phyloP scores from a whole-genome alignment of 371 early-diverging fungal species.

The Mortierella sp. region DNA sequence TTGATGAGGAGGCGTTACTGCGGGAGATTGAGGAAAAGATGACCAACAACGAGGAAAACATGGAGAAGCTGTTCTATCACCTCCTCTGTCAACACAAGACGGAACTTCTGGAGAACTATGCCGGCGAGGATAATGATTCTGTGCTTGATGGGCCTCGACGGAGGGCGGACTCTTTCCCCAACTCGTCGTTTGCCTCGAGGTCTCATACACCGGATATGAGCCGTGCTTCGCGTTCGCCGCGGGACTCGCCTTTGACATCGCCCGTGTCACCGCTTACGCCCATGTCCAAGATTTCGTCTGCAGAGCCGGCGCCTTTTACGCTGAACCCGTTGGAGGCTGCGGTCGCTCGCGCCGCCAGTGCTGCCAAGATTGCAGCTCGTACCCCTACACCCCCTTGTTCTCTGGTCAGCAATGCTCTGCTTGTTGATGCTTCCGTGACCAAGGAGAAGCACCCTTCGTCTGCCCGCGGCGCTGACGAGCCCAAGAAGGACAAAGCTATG shows the following conservation, averaged over 20 bases:
- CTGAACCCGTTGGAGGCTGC: conserved; percentile 35
- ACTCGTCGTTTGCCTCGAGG: conserved; percentile 35
- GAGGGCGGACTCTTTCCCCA: conserved; percentile 58
- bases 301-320: conserved; percentile 37
- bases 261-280: conserved; percentile 37
- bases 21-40: conserved; percentile 55
- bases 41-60: conserved; percentile 55
- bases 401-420: background rate
- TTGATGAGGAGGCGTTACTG: conserved; percentile 60
- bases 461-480: background rate
- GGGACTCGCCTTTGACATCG: conserved; percentile 24
- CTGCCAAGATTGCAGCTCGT: conserved; percentile 29
- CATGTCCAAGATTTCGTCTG: conserved; percentile 16
- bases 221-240: conserved; percentile 21
- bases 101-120: conserved; percentile 64
- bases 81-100: conserved; percentile 66
- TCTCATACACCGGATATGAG: conserved; percentile 40
- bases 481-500: background rate
- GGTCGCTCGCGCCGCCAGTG: conserved; percentile 29
- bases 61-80: conserved; percentile 74
- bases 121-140: conserved; percentile 32
- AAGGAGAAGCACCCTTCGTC: background rate
- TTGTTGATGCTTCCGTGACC: background rate
- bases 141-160: conserved; percentile 55
- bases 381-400: conserved; percentile 13